These are phyloP conservation scores for Kwoniella sp. DNA, from an alignment of 768 basidiomycete genomes.

Conservation along the genomic window DNA sequence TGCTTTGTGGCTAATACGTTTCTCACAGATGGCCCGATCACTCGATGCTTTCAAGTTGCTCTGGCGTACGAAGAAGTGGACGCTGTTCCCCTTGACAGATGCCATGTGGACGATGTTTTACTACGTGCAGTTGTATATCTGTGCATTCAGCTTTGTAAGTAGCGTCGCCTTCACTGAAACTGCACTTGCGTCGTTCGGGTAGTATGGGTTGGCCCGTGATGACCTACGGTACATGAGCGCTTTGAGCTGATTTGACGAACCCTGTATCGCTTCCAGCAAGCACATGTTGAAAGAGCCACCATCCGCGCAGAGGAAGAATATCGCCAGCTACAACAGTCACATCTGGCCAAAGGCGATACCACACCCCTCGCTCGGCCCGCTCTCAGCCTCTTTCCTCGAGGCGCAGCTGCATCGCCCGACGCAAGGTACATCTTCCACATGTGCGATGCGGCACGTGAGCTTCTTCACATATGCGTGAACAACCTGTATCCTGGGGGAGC, in stretches of 20 bases:
- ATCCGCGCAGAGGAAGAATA: slow-evolving; percentile 47
- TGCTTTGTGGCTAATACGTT: neutral
- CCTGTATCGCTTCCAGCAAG: slow-evolving; percentile 40
- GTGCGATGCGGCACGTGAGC: slow-evolving; percentile 47
- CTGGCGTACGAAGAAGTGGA: slow-evolving; percentile 47
- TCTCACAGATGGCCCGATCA: slow-evolving; percentile 30
- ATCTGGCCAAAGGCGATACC: slow-evolving; percentile 16
- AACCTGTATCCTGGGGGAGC: slow-evolving; percentile 48
- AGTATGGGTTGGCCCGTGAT: too few relatives aligned
- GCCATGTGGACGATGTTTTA: slow-evolving; percentile 47
- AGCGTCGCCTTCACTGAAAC: too few relatives aligned
- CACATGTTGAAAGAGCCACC: slow-evolving; percentile 46
- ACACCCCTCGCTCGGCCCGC: slow-evolving; percentile 25
- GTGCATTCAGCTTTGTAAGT: slow-evolving; percentile 50
- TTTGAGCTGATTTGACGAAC: too few relatives aligned
- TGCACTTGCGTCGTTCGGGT: too few relatives aligned
- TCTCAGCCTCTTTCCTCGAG: slow-evolving; percentile 47
- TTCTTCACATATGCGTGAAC: slow-evolving; percentile 50
- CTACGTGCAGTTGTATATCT: slow-evolving; percentile 46
- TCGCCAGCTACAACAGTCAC: slow-evolving; percentile 24
- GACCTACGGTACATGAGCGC: too few relatives aligned
- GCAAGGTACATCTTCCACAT: slow-evolving; percentile 53
- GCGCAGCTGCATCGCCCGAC: slow-evolving; percentile 44
- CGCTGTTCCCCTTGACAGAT: slow-evolving; percentile 43
- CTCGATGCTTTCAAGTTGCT: slow-evolving; percentile 45